Evolutionary conservation across 225 moss, liverwort and hornwort genomes (phyloP).

Genomic region (Bryoerythrophyllum caledonicum): DNA sequence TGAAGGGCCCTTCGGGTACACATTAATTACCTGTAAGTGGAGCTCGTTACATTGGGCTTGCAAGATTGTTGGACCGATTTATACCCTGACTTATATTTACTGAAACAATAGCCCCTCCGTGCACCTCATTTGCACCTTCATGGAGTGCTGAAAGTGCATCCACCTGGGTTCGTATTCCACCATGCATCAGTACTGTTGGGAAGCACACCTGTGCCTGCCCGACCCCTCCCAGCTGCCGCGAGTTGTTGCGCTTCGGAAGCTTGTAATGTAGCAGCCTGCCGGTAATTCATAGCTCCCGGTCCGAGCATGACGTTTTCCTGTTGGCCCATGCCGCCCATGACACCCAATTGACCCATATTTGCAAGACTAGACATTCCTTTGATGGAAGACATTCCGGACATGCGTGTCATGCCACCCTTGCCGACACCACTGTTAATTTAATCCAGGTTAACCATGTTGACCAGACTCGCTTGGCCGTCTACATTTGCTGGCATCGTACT

Average conservation of each 20-base stretch:
- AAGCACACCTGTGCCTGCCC: too few relatives aligned
- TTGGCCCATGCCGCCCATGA: slow-evolving; percentile 85
- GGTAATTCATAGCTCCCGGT: slow-evolving; percentile 56
- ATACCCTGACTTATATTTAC: slow-evolving; percentile 57
- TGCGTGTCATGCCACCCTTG: slow-evolving; percentile 63
- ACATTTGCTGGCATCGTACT: slow-evolving; percentile 52
- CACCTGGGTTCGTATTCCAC: too few relatives aligned
- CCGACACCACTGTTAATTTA: slow-evolving; percentile 66
- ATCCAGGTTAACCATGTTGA: slow-evolving; percentile 52
- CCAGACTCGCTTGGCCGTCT: slow-evolving; percentile 58
- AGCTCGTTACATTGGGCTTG: too few relatives aligned
- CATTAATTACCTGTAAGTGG: too few relatives aligned
- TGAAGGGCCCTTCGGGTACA: slow-evolving; percentile 58
- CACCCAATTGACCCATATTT: slow-evolving; percentile 57
- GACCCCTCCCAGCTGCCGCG: too few relatives aligned
- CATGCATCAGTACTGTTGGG: too few relatives aligned
- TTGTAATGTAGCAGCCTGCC: slow-evolving; percentile 62
- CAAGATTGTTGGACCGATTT: too few relatives aligned
- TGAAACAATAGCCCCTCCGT: too few relatives aligned
- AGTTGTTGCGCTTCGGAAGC: too few relatives aligned
- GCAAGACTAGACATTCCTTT: slow-evolving; percentile 86
- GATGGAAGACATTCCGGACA: slow-evolving; percentile 70
- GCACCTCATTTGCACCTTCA: too few relatives aligned
- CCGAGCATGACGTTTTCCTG: slow-evolving; percentile 62
- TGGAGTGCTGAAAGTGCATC: too few relatives aligned